Conservation (phyloP, 257 asterid genomes). For the Solanum neorickii region DNA sequence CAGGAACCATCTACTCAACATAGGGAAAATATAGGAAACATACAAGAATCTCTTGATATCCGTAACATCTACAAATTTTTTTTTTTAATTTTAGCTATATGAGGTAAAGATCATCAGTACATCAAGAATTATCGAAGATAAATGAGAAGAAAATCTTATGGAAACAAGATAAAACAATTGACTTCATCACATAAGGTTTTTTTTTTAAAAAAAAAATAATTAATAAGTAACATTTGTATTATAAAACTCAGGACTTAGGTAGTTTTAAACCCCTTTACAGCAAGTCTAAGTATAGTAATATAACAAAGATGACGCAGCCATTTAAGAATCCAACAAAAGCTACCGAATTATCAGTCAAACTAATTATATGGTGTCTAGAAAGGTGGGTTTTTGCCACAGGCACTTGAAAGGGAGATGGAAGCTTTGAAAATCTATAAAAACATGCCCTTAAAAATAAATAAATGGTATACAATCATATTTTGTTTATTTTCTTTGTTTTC, state of each 20-base stretch:
- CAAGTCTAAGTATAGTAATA: not conserved
- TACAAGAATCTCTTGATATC: not conserved
- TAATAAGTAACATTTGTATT: not conserved
- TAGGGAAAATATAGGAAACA: not conserved
- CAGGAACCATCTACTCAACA: not conserved
- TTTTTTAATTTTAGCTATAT: not conserved
- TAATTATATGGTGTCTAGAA: not conserved
- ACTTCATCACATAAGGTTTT: not conserved
- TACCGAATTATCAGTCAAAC: not conserved
- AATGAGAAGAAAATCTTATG: not conserved
- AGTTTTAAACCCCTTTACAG: not conserved
- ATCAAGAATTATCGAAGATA: not conserved
- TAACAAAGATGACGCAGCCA: not conserved
- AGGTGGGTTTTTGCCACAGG: not conserved
- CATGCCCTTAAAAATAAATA: not conserved
- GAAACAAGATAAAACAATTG: not conserved
- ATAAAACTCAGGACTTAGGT: not conserved
- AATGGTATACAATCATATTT: not conserved
- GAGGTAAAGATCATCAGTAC: not conserved
- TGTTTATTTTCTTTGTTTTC: not conserved
- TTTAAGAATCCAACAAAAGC: not conserved
- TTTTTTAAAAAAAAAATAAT: no score
- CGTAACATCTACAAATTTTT: not conserved
- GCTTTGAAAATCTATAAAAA: not conserved
- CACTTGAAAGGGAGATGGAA: not conserved